Evolutionary conservation across 1,284 basidiomycete species (phyloP).

Genomic region (Singerocomus inundabilis): DNA sequence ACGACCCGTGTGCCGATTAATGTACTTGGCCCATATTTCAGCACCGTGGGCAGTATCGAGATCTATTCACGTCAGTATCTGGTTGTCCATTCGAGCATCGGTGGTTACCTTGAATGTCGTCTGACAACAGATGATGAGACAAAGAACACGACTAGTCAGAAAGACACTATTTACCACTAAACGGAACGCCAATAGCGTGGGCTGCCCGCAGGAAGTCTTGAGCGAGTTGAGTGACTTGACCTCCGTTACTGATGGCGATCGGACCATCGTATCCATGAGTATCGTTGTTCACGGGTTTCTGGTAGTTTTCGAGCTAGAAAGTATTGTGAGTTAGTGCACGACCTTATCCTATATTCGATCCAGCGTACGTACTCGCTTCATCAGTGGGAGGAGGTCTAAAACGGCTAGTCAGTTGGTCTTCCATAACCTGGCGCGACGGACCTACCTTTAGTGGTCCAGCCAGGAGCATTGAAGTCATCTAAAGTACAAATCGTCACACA

Average conservation of each 20-base stretch:
- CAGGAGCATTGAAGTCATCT: conserved; percentile 74
- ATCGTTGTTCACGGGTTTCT: conserved; percentile 59
- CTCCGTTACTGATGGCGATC: conserved; percentile 69
- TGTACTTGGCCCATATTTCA: conserved; percentile 76
- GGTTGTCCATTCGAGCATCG: neutral
- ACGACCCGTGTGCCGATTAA: conserved; percentile 70
- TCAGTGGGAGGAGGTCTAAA: conserved; percentile 63
- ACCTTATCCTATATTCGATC: neutral
- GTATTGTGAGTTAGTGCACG: neutral
- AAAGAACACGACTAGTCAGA: neutral
- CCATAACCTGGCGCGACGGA: conserved; percentile 5
- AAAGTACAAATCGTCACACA: conserved; percentile 4
- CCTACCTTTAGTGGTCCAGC: conserved; percentile 62
- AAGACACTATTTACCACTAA: conserved; percentile 48
- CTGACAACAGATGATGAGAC: conserved; percentile 32
- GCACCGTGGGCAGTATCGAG: conserved; percentile 60
- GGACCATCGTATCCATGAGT: conserved; percentile 70
- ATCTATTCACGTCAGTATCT: conserved; percentile 36
- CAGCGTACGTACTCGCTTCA: conserved; percentile 53
- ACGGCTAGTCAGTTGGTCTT: conserved; percentile 1
- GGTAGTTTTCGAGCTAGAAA: conserved; percentile 67
- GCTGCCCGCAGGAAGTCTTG: conserved; percentile 69
- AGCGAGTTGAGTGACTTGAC: conserved; percentile 57
- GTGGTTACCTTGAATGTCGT: conserved; percentile 57
- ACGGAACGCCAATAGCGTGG: conserved; percentile 62